Conservation (phyloP, 495 filamentous ascomycete species). For the Penicillium longicatenatum region DNA sequence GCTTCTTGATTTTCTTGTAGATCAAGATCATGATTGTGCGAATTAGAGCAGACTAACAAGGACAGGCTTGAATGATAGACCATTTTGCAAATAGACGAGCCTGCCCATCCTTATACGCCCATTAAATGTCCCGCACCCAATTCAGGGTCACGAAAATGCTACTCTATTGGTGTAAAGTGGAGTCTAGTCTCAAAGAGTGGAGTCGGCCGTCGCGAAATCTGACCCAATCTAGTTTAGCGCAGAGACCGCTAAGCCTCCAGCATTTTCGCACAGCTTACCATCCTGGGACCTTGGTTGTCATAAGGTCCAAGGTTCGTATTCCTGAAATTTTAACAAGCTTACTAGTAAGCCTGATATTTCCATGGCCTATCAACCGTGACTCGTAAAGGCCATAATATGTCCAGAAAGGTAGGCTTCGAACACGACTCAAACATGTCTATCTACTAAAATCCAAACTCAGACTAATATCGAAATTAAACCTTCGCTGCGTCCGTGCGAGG, state of each 20-base stretch:
- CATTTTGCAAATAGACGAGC: not conserved
- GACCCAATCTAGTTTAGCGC: conserved; percentile 5
- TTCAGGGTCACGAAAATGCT: not conserved
- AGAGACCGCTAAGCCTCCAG: not conserved
- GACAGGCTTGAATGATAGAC: not conserved
- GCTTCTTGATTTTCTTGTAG: conserved; percentile 22
- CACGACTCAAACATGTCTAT: not conserved
- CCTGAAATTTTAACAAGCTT: not conserved
- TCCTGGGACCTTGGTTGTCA: not conserved
- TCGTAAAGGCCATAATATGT: not conserved
- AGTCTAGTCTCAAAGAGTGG: not conserved
- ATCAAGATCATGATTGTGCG: conserved; percentile 11
- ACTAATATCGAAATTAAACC: not conserved
- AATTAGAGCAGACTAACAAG: not conserved
- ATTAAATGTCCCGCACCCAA: not conserved
- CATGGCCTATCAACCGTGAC: too few relatives aligned
- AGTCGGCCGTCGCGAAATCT: conserved; percentile 9
- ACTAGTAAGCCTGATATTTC: not conserved
- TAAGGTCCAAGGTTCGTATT: not conserved
- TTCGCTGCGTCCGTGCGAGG: not conserved
- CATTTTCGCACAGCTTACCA: not conserved
- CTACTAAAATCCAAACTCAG: not conserved
- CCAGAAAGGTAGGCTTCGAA: too few relatives aligned
- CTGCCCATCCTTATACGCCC: not conserved
- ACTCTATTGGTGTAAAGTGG: not conserved